Percentiles rank a stretch among this genome's conserved stretches.
Conservation (phyloP, 2,329 filamentous ascomycete species). For the Cordyceps cicadae region DNA sequence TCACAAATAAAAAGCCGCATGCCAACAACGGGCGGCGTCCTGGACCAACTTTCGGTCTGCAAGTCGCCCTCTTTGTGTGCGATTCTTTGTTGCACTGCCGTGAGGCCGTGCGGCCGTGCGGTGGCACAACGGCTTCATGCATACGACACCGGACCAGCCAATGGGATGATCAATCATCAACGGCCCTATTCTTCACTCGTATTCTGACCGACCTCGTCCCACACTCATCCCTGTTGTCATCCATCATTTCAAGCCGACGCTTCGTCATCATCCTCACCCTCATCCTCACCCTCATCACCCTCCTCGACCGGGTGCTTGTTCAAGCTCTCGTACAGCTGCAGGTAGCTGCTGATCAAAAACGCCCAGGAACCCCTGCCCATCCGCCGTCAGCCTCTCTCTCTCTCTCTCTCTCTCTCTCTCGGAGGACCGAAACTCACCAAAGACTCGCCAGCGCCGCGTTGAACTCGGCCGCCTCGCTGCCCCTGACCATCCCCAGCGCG, state of each 20-base stretch:
- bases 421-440: slow-evolving; percentile 33
- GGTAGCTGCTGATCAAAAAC: slow-evolving; percentile 23
- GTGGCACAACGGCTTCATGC: background rate
- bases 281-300: background rate
- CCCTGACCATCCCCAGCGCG: slow-evolving; percentile 37
- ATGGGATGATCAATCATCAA: background rate
- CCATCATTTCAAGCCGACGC: background rate
- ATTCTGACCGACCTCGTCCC: background rate
- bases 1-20: background rate
- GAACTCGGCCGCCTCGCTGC: background rate
- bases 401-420: no score
- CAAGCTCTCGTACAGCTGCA: slow-evolving; percentile 20
- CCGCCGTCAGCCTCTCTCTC: slow-evolving; percentile 24
- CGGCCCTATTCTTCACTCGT: background rate
- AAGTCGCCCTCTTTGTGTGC: background rate
- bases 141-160: background rate
- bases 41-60: background rate
- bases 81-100: background rate
- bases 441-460: slow-evolving; percentile 19
- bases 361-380: slow-evolving; percentile 30
- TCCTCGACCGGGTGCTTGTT: slow-evolving; percentile 18
- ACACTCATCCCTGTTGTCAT: no score
- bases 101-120: no score
- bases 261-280: background rate
- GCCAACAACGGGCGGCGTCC: background rate